Base-by-base conservation (phyloP, 768 basidiomycete genomes). In the Kwoniella heveanensis region DNA sequence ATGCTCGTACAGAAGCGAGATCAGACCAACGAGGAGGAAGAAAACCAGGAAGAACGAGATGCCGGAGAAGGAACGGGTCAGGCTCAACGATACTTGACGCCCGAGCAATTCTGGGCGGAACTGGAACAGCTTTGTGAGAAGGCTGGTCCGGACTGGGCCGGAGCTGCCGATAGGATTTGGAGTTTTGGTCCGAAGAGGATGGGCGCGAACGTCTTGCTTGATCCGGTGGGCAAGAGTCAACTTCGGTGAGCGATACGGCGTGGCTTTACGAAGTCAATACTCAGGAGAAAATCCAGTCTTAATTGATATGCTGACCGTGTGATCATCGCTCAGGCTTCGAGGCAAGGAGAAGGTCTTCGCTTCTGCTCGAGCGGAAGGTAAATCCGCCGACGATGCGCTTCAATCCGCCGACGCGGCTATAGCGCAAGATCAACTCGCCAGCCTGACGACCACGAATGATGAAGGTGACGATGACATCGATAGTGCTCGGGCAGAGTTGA, bases 171-270 rank as follows among this genome's bases (percentile, higher is more conserved):
- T 55, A 84, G 81, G 57, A 85, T 94, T 2, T 94, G 92, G 92
- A 87, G 90, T 21, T 93, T 97, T 80, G 96, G 96, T 0, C 95
- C 95, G 0, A 89, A 90, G 69, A 82, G 86, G 57, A 86, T 89
- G 21, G 95, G 95, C 0, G 87, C 89, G 10, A 96, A 94, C 77
- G 74, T 99, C 12, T 81, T 99, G 12, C 82, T 98, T 19, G 95
- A 99, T 78, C 81, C 74, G n/a, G 68, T 70, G 0, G 78, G 73
- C 1, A 77, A 77, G n/a, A 65, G 60, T 10, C 69, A 66, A 12
- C 63, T 78, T 32, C 73, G 80, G 81, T 80, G 50, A 56, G 75
- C 60, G 4, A n/a, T n/a, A n/a, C n/a, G n/a, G n/a, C n/a, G n/a
- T n/a, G n/a, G n/a, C n/a, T n/a, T n/a, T n/a, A n/a, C n/a, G n/a